Base-by-base conservation (phyloP, 768 basidiomycete species). In the Tulasnella sp. region DNA sequence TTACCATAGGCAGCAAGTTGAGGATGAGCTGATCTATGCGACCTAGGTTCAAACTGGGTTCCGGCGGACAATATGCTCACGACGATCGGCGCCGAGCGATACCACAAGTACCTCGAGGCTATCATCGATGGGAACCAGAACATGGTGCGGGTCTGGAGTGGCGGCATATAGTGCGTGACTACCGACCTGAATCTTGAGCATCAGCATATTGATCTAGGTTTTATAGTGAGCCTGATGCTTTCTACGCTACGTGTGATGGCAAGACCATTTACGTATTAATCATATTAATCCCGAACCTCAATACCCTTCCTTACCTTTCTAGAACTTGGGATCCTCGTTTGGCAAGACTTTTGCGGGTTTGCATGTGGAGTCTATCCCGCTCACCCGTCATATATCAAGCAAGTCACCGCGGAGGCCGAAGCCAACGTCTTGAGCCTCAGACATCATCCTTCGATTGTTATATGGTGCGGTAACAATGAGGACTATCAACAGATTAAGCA, bases 401-500 rank as follows among this genome's bases (percentile, higher is more conserved):
- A 67, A 52, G 73, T 77, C 63, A 68, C 68, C 58, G 30, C 23
- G 7, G 77, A 78, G 65, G 77, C 73, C 3, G 71, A 72, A 55
- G 67, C 68, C 24, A 73, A 67, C 29, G 73, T 75, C 44, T 65
- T 61, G 34, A 63, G 73, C 8, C 65, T 77, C 19, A 53, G 73
- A 5, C 60, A 70, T 51, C 75, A 77, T 58, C 72, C 75, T 0
- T 75, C 68, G 3, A 65, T 80, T 11, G 76, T 77, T 8, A 62
- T 80, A 24, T 76, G 75, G 45, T 78, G 78, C 47, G 80, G 80
- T 1, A 80, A 79, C 69, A 79, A 79, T 67, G 78, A 76, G 67
- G 73, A 74, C 59, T 73, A 73, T 61, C 73, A 73, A 55, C 51
- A 74, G 76, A 75, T 82, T n/a, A 66, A 80, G 4, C 80, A 81